phyloP scores from a whole-genome alignment of 2,329 filamentous ascomycete genomes.

The Aspergillus caelatus region DNA sequence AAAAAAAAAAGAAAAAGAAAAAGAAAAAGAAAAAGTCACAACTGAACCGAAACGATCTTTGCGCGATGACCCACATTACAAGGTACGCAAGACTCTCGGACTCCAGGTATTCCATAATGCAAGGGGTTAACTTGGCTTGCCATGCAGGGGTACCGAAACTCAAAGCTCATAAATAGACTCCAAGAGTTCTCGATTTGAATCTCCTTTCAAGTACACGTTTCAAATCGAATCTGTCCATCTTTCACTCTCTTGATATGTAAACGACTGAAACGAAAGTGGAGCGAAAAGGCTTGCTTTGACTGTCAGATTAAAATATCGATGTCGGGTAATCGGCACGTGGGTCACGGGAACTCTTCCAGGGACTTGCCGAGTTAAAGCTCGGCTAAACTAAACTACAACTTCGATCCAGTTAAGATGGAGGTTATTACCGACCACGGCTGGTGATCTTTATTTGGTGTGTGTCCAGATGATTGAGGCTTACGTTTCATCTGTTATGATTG shows the following conservation, averaged over 20 bases:
- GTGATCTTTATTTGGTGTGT: background rate
- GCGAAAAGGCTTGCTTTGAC: background rate
- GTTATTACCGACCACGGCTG: background rate
- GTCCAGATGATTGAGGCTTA: background rate
- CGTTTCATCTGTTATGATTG: background rate
- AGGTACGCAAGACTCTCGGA: background rate
- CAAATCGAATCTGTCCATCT: background rate
- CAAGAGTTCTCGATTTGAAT: background rate
- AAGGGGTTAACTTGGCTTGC: background rate
- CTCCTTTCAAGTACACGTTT: background rate
- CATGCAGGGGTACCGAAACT: background rate
- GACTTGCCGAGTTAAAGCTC: conserved; percentile 1
- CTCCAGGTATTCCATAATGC: too few species aligned
- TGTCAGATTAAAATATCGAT: conserved; percentile 1
- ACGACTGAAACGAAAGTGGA: background rate
- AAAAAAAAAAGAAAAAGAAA: too few species aligned
- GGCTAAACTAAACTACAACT: background rate
- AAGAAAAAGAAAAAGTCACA: background rate
- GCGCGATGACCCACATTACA: background rate
- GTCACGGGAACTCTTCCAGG: conserved; percentile 1
- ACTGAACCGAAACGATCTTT: background rate
- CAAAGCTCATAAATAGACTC: background rate
- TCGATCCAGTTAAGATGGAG: background rate
- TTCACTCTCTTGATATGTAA: background rate
- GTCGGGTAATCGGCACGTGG: conserved; percentile 3